A percentile compares a stretch with the other conserved stretches of the same genome.
Evolutionary conservation across 2,329 filamentous ascomycete genomes (phyloP).

Genomic region (Aspergillus carbonarius): DNA sequence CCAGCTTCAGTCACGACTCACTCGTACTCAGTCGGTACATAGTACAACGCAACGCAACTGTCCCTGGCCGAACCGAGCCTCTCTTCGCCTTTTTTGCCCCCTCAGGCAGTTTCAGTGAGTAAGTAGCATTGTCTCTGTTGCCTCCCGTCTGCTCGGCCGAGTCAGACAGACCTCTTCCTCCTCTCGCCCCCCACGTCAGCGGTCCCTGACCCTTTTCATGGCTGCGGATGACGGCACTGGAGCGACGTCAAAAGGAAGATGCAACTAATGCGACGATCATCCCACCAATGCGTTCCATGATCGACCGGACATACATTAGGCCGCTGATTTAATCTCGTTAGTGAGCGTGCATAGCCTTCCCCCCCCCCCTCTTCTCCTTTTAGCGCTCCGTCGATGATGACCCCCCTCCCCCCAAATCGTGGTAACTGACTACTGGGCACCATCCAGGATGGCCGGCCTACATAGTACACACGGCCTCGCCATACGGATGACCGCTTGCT

Average conservation of each 20-base stretch:
- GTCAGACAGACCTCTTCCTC: not conserved
- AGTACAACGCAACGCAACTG: too few species aligned
- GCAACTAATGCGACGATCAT: conserved; percentile 14
- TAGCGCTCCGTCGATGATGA: not conserved
- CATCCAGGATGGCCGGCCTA: not conserved
- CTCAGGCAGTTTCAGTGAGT: too few species aligned
- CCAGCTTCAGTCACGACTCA: too few species aligned
- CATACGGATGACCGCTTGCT: conserved; percentile 3
- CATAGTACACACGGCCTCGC: not conserved
- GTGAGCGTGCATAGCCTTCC: not conserved
- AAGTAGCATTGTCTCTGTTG: not conserved
- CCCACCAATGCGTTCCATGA: conserved; percentile 15
- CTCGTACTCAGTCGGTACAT: too few species aligned
- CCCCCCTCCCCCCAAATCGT: not conserved
- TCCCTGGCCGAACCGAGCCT: too few species aligned
- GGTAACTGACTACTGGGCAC: not conserved
- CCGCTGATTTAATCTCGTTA: conserved; percentile 13
- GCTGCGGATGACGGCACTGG: not conserved
- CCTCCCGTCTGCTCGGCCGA: not conserved
- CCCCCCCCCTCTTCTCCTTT: not conserved
- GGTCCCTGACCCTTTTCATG: conserved; percentile 1
- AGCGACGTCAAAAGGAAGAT: conserved; percentile 17
- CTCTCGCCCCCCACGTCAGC: not conserved
- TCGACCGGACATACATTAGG: conserved; percentile 23
- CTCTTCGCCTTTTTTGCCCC: too few species aligned